phyloP scores from a whole-genome alignment of 768 basidiomycete species.

The Rhodotorula taiwanensis region DNA sequence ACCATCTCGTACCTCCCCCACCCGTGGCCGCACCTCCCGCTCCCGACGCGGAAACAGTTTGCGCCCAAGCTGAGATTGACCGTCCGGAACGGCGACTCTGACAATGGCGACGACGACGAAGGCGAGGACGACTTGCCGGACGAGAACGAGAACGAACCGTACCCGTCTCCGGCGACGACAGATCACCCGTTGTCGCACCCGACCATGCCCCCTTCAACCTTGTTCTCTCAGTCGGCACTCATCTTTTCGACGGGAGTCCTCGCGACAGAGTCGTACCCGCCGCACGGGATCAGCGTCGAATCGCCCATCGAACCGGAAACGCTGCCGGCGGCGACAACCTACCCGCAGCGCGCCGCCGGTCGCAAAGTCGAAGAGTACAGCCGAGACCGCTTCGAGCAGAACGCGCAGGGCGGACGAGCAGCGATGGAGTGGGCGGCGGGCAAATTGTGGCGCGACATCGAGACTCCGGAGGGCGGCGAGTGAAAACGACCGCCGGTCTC shows the following conservation, averaged over 20 bases:
- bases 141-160: neutral
- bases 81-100: neutral
- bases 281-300: constrained; percentile 10
- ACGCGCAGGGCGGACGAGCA: constrained; percentile 23
- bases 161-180: neutral
- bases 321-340: constrained; percentile 5
- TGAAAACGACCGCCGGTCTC: neutral
- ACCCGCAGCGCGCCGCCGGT: constrained; percentile 28
- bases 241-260: constrained; percentile 33
- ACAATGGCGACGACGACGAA: neutral
- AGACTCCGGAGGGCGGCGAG: constrained; percentile 2
- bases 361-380: constrained; percentile 26
- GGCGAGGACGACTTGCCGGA: neutral
- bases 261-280: constrained; percentile 26
- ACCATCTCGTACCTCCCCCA: constrained; percentile 34
- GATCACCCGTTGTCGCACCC: constrained; percentile 32
- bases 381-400: constrained; percentile 26
- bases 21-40: constrained; percentile 33
- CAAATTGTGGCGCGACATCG: constrained; percentile 16
- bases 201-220: constrained; percentile 26
- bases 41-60: constrained; percentile 12
- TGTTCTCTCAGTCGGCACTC: constrained; percentile 37
- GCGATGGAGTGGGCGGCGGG: constrained; percentile 31
- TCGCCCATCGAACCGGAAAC: constrained; percentile 12
- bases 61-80: neutral